These are phyloP conservation scores for Phylloporus sp. DNA, from an alignment of 768 basidiomycete genomes.

Conservation along the genomic window DNA sequence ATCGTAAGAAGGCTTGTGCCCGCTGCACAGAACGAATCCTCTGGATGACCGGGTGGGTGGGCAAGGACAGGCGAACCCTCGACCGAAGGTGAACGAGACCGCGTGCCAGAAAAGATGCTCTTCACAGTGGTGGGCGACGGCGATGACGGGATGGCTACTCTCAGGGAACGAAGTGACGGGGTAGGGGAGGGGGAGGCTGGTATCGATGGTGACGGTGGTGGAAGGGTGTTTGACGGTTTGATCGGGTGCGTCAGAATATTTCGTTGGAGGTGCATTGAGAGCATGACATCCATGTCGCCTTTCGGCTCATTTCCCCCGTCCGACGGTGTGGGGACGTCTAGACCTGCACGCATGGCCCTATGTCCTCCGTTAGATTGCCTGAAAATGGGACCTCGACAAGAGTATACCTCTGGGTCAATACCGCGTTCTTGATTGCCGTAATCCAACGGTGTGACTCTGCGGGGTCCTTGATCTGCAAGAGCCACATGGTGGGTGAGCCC, in stretches of 20 bases:
- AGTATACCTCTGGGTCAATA: slow-evolving; percentile 62
- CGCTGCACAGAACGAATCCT: slow-evolving; percentile 55
- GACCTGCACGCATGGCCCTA: slow-evolving; percentile 66
- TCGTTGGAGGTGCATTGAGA: slow-evolving; percentile 72
- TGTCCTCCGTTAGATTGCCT: not conserved
- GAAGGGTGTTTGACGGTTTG: slow-evolving; percentile 8
- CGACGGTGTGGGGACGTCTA: slow-evolving; percentile 43
- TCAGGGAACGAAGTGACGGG: slow-evolving; percentile 27
- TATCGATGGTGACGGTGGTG: slow-evolving; percentile 10
- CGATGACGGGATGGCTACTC: slow-evolving; percentile 15
- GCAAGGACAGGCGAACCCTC: slow-evolving; percentile 38
- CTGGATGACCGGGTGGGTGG: slow-evolving; percentile 34
- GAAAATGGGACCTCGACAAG: not conserved
- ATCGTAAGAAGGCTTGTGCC: slow-evolving; percentile 52
- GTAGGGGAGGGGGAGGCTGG: slow-evolving; percentile 27
- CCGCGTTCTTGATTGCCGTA: slow-evolving; percentile 61
- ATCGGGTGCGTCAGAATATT: slow-evolving; percentile 33
- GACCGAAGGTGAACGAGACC: slow-evolving; percentile 29
- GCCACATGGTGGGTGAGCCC: slow-evolving; percentile 39
- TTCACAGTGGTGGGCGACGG: slow-evolving; percentile 19
- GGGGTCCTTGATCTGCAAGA: slow-evolving; percentile 59
- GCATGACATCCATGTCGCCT: slow-evolving; percentile 80
- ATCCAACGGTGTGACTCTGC: slow-evolving; percentile 74
- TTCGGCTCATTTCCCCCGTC: slow-evolving; percentile 53
- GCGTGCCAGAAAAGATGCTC: slow-evolving; percentile 21